Evolutionary conservation across 371 early-diverging fungal genomes (phyloP).

Genomic region (Mortierella sp.): DNA sequence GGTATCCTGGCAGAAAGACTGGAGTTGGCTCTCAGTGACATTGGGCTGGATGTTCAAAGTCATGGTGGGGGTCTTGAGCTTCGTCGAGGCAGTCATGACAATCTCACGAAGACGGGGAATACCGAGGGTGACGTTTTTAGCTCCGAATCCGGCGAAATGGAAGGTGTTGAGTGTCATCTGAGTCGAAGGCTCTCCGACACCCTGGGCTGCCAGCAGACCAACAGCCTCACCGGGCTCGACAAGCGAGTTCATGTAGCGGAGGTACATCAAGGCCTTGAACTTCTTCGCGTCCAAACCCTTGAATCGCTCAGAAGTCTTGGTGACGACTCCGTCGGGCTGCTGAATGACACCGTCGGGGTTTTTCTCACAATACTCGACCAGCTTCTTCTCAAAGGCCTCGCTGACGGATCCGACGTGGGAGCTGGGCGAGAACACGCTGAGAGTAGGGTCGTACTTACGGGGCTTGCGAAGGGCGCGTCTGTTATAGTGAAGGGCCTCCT

Average conservation of each 20-base stretch:
- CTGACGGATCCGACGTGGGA: constrained; percentile 92
- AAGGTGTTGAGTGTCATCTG: constrained; percentile 99
- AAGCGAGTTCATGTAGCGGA: constrained; percentile 94
- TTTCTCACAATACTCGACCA: constrained; percentile 73
- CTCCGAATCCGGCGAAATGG: constrained; percentile 99
- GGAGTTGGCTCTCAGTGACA: constrained; percentile 71
- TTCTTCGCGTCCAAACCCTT: constrained; percentile 70
- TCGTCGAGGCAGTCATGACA: constrained; percentile 98
- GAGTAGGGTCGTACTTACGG: constrained; percentile 83
- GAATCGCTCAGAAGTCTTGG: constrained; percentile 71
- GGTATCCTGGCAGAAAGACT: constrained; percentile 73
- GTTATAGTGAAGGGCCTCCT: constrained; percentile 82
- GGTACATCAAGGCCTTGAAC: constrained; percentile 92
- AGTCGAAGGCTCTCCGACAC: constrained; percentile 99
- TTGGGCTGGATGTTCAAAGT: constrained; percentile 81
- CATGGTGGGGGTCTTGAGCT: constrained; percentile 97
- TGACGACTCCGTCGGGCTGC: constrained; percentile 58
- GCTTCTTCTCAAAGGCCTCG: constrained; percentile 72
- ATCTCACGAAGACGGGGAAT: constrained; percentile 99
- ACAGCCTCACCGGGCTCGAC: constrained; percentile 99
- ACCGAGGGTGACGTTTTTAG: constrained; percentile 99
- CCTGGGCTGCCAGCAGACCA: constrained; percentile 99
- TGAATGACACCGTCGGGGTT: constrained; percentile 76
- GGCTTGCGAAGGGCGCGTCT: constrained; percentile 86
- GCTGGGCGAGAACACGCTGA: constrained; percentile 86